Evolutionary conservation across 2,329 filamentous ascomycete species (phyloP).

Genomic region (Alternaria viburni): DNA sequence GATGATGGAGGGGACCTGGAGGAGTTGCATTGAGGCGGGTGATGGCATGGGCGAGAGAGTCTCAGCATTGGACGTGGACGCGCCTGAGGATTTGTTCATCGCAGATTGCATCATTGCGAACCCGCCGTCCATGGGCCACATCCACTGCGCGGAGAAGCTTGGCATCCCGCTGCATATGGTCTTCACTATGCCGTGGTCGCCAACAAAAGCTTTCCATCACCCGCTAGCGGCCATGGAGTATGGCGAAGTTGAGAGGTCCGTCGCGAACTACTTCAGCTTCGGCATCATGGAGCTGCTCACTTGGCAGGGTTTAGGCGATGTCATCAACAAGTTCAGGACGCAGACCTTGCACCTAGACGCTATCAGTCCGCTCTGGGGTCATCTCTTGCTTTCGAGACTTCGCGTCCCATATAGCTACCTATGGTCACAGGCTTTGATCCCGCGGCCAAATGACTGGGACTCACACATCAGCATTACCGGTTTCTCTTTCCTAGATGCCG

Average conservation of each 20-base stretch:
- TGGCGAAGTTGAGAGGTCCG: slow-evolving; percentile 39
- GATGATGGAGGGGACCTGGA: slow-evolving; percentile 44
- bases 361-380: slow-evolving; percentile 47
- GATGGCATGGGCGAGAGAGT: slow-evolving; percentile 25
- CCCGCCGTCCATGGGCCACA: slow-evolving; percentile 39
- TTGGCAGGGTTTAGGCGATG: slow-evolving; percentile 58
- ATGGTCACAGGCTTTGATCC: slow-evolving; percentile 52
- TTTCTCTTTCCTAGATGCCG: slow-evolving; percentile 53
- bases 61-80: slow-evolving; percentile 18
- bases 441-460: slow-evolving; percentile 31
- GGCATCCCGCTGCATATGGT: slow-evolving; percentile 79
- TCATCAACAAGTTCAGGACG: slow-evolving; percentile 55
- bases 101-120: slow-evolving; percentile 61
- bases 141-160: slow-evolving; percentile 75
- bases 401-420: slow-evolving; percentile 55
- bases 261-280: slow-evolving; percentile 56
- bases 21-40: slow-evolving; percentile 50
- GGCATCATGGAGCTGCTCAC: slow-evolving; percentile 57
- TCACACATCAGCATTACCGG: slow-evolving; percentile 50
- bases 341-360: slow-evolving; percentile 51
- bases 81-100: slow-evolving; percentile 66
- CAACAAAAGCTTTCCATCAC: slow-evolving; percentile 56
- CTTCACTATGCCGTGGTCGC: slow-evolving; percentile 73
- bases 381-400: slow-evolving; percentile 47
- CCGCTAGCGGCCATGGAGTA: slow-evolving; percentile 58